Conservation (phyloP, 169 alveolate species). For the Plasmodium blacklocki region DNA sequence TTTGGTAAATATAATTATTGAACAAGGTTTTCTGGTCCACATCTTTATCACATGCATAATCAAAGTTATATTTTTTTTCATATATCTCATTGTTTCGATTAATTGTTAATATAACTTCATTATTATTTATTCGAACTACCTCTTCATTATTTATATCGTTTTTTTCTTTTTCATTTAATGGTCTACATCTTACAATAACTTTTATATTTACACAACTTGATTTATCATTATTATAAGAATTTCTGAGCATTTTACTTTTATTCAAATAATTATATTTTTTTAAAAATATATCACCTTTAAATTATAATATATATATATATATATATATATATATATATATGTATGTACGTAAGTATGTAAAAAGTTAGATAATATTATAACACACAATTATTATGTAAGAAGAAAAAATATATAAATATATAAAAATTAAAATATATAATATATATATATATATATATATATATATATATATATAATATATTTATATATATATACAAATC, state of each 20-base stretch:
- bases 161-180: conserved; percentile 86
- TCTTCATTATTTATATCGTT: conserved; percentile 73
- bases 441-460: too few relatives aligned
- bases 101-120: conserved; percentile 79
- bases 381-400: too few relatives aligned
- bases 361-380: not conserved
- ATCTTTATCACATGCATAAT: conserved; percentile 71
- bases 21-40: conserved; percentile 78
- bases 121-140: conserved; percentile 70
- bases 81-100: conserved; percentile 76
- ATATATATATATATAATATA: too few relatives aligned
- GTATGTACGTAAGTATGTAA: not conserved
- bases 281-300: not conserved
- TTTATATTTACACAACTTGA: conserved; percentile 80
- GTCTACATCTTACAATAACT: conserved; percentile 91
- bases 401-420: too few relatives aligned
- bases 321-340: not conserved
- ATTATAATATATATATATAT: conserved; percentile 20
- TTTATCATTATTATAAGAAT: conserved; percentile 53
- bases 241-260: conserved; percentile 37
- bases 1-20: conserved; percentile 87
- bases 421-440: too few relatives aligned
- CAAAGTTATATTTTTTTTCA: conserved; percentile 75
- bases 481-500: too few relatives aligned
- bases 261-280: not conserved